Conservation (phyloP, 805 yeast genomes). For the Cyberlindnera petersonii region DNA sequence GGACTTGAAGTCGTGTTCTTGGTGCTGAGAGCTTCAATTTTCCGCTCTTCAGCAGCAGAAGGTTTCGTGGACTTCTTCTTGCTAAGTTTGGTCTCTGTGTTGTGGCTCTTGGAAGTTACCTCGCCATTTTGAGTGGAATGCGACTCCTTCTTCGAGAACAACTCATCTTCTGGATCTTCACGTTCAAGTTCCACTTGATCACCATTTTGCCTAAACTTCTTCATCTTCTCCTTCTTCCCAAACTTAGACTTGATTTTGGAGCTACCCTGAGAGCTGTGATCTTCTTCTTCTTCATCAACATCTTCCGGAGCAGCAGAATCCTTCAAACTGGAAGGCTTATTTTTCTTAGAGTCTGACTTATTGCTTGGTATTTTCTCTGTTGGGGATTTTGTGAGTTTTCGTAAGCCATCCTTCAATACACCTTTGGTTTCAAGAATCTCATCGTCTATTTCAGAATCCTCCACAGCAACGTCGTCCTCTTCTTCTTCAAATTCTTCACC, state of each 20-base stretch:
- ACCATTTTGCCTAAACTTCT: not conserved
- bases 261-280: conserved; percentile 1
- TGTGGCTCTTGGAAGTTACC: conserved; percentile 4
- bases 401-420: too few species aligned
- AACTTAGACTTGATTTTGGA: not conserved
- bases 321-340: too few species aligned
- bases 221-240: conserved; percentile 3
- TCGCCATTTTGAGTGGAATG: not conserved
- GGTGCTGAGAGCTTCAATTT: not conserved
- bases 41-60: not conserved
- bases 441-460: not conserved
- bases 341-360: too few species aligned
- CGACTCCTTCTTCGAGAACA: conserved; percentile 1
- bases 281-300: not conserved
- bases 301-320: not conserved
- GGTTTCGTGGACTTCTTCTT: not conserved
- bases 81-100: not conserved
- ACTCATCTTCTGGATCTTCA: conserved; percentile 9
- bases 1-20: not conserved
- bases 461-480: too few species aligned
- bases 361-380: too few species aligned
- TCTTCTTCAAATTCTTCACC: not conserved
- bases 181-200: conserved; percentile 7
- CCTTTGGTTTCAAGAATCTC: too few species aligned
- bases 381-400: too few species aligned